Percentiles rank a stretch among this genome's conserved stretches.
Evolutionary conservation across 768 basidiomycete species (phyloP).

Genomic region (Trametes punicea): DNA sequence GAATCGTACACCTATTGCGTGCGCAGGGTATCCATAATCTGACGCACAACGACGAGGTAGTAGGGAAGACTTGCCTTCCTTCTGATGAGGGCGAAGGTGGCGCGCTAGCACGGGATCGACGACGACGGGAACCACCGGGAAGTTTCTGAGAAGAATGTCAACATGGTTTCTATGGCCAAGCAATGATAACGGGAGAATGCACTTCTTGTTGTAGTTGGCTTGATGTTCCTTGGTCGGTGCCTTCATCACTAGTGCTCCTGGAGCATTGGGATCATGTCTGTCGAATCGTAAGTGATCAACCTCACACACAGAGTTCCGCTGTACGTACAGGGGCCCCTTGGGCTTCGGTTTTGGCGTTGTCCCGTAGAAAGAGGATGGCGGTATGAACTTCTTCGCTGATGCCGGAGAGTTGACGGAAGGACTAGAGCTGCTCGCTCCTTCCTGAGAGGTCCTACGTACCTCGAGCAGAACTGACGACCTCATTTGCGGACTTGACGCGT

Average conservation of each 20-base stretch:
- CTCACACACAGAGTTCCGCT: neutral
- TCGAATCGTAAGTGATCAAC: neutral
- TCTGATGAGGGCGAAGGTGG: conserved; percentile 83
- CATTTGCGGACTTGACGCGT: conserved; percentile 17
- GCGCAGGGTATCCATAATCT: neutral
- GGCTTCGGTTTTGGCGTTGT: conserved; percentile 30
- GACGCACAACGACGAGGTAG: neutral
- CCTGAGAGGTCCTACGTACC: neutral
- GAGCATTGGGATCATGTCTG: conserved; percentile 75
- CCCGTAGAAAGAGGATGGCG: conserved; percentile 65
- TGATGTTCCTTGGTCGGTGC: conserved; percentile 66
- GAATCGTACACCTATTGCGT: conserved; percentile 66
- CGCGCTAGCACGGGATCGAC: conserved; percentile 81
- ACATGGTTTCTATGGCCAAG: neutral
- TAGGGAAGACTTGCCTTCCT: conserved; percentile 60
- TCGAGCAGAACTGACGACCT: conserved; percentile 7
- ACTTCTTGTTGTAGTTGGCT: conserved; percentile 71
- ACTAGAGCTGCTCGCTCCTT: conserved; percentile 16
- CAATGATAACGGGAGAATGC: neutral
- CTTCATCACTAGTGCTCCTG: conserved; percentile 85
- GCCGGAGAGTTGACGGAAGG: conserved; percentile 20
- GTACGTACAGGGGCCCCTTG: conserved; percentile 46
- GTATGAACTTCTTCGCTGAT: conserved; percentile 39
- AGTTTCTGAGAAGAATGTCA: conserved; percentile 46
- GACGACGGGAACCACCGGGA: conserved; percentile 76